Conservation (phyloP, 2,329 filamentous ascomycete genomes). For the Colletotrichum sp. region DNA sequence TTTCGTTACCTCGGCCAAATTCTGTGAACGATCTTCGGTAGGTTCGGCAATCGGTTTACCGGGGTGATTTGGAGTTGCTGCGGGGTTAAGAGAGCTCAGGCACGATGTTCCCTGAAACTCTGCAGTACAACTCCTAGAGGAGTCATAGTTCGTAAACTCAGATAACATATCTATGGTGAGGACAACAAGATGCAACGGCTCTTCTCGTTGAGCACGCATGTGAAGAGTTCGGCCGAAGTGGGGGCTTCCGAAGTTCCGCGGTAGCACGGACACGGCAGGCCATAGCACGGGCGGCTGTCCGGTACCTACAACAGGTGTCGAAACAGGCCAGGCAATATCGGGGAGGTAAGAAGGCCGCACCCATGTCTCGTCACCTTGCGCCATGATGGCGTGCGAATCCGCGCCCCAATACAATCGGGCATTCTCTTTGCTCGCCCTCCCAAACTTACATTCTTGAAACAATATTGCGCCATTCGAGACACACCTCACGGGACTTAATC, state of each 20-base stretch:
- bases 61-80: not conserved
- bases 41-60: not conserved
- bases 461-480: constrained; percentile 8
- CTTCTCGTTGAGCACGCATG: not conserved
- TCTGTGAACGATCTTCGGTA: not conserved
- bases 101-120: not conserved
- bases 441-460: not conserved
- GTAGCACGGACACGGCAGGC: not conserved
- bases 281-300: not conserved
- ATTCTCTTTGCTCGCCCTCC: not conserved
- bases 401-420: not conserved
- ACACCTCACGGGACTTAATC: not conserved
- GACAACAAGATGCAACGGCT: not conserved
- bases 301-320: not conserved
- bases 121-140: not conserved
- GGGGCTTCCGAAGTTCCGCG: not conserved
- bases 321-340: not conserved
- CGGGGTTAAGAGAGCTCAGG: not conserved
- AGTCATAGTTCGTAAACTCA: not conserved
- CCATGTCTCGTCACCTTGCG: constrained; percentile 7
- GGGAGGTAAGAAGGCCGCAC: not conserved
- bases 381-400: constrained; percentile 17
- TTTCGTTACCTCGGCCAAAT: not conserved
- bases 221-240: not conserved
- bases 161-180: not conserved